Evolutionary conservation across 805 yeast species (phyloP).

Genomic region (Candida yuanshanica): DNA sequence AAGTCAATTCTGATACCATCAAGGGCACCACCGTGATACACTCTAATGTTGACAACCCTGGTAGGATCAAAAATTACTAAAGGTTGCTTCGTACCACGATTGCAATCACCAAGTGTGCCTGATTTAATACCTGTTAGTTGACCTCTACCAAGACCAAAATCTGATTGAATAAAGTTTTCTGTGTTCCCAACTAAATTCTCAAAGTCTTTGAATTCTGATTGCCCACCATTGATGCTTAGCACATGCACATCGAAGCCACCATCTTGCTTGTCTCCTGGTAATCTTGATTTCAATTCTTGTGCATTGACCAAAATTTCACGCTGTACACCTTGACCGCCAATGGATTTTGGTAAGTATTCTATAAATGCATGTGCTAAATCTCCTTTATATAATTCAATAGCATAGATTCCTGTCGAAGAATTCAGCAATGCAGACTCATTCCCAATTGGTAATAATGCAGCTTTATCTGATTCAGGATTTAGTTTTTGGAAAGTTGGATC

Average conservation of each 20-base stretch:
- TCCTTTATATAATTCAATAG: conserved; percentile 58
- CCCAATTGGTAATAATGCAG: conserved; percentile 42
- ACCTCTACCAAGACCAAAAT: conserved; percentile 40
- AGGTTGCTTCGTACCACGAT: conserved; percentile 22
- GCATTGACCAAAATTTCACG: conserved; percentile 43
- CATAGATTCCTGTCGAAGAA: conserved; percentile 63
- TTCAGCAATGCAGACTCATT: conserved; percentile 39
- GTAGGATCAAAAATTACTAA: conserved; percentile 32
- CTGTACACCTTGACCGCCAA: conserved; percentile 61
- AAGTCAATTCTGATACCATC: conserved; percentile 66
- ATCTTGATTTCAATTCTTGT: conserved; percentile 34
- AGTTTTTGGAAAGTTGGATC: conserved; percentile 35
- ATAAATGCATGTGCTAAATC: conserved; percentile 42
- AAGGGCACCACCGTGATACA: conserved; percentile 70
- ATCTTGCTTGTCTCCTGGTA: conserved; percentile 30
- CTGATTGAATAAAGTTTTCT: conserved; percentile 18
- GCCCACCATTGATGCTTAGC: conserved; percentile 56
- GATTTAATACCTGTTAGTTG: conserved; percentile 34
- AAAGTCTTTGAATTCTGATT: conserved; percentile 46
- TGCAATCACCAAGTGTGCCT: conserved; percentile 25
- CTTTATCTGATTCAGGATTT: conserved; percentile 30
- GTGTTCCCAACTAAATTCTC: conserved; percentile 15
- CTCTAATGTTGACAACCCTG: conserved; percentile 46
- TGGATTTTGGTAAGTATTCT: conserved; percentile 52
- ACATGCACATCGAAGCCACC: conserved; percentile 43